Evolutionary conservation across 164 flowering plant genomes (phyloP), one percentile per base, ranked within the genome.

Genomic region (Umbilicus rupestris): DNA sequence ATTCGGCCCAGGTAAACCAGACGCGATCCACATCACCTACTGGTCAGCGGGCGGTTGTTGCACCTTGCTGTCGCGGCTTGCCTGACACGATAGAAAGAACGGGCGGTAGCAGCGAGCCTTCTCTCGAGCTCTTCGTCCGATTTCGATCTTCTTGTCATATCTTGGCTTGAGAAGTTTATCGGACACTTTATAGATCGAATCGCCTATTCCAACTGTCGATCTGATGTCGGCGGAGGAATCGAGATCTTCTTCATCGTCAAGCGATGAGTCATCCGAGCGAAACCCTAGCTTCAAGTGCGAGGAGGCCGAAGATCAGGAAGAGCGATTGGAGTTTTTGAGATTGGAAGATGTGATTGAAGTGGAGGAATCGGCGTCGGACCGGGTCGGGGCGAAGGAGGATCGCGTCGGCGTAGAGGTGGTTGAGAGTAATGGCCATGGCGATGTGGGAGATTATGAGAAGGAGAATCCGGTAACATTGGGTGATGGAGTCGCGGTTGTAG

Each of bases 371-470:
- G 3, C 29, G 29, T 22, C 15, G 4, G 58, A 50, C 15, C 58
- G 28, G 10, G 58, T 24, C 30, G 11, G 0, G 14, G 24, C 19
- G 52, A n/a, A 20, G 5, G 52, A 47, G 9, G 58, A 52, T 52
- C 30, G 29, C 24, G 15, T 12, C 58, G 29, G 30, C 11, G 2
- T 22, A 12, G n/a, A 67, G 20, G 15, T 64, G 64, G 29, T 31
- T 19, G 71, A 50, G 22, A 24, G 26, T 31, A 29, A 10, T 11
- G 64, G 26, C 8, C 46, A 16, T 30, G 70, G 28, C 17, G 44
- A 37, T 7, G 69, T 30, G 35, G 63, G 35, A 30, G 39, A 41
- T 63, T 35, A 17, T 31, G 74, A 62, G 17, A 74, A 62, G 19
- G 78, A 55, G 45, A 37, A 33, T 28, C 33, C 8, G 39, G 37